Percentiles rank a stretch among this genome's conserved stretches.
These are phyloP conservation scores for Diaporthe humulicola DNA, from an alignment of 2,329 filamentous ascomycete genomes.

Conservation along the genomic window DNA sequence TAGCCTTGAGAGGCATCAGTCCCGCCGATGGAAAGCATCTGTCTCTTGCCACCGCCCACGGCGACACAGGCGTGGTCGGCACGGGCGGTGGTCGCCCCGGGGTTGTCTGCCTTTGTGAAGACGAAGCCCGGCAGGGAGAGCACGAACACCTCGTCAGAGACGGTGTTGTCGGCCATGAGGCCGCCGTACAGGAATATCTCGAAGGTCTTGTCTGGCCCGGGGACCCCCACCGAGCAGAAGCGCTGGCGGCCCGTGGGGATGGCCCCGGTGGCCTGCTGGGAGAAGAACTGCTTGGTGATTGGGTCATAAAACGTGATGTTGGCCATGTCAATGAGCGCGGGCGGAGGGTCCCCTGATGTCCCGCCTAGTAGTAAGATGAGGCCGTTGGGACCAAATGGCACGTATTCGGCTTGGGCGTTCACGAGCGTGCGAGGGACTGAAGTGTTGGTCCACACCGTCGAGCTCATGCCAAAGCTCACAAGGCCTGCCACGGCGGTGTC, in stretches of 20 bases:
- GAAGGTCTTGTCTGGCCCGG: slow-evolving; percentile 50
- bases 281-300: slow-evolving; percentile 50
- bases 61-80: slow-evolving; percentile 52
- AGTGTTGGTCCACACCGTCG: slow-evolving; percentile 48
- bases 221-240: slow-evolving; percentile 52
- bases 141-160: slow-evolving; percentile 50
- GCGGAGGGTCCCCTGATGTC: slow-evolving; percentile 41
- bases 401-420: slow-evolving; percentile 47
- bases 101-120: slow-evolving; percentile 49
- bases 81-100: slow-evolving; percentile 43
- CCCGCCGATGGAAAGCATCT: slow-evolving; percentile 57
- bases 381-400: slow-evolving; percentile 51
- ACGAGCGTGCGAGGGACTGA: slow-evolving; percentile 47
- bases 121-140: slow-evolving; percentile 55
- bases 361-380: slow-evolving; percentile 52
- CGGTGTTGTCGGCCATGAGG: slow-evolving; percentile 41
- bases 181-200: slow-evolving; percentile 57
- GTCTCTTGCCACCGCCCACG: slow-evolving; percentile 50
- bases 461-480: slow-evolving; percentile 50
- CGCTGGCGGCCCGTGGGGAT: slow-evolving; percentile 46
- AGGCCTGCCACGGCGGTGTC: slow-evolving; percentile 45
- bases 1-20: slow-evolving; percentile 45
- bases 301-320: slow-evolving; percentile 51
- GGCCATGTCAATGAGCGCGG: slow-evolving; percentile 44
- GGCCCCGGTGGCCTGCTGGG: slow-evolving; percentile 50